Evolutionary conservation across 805 yeast genomes (phyloP).

Genomic region (Yarrowia sp.): DNA sequence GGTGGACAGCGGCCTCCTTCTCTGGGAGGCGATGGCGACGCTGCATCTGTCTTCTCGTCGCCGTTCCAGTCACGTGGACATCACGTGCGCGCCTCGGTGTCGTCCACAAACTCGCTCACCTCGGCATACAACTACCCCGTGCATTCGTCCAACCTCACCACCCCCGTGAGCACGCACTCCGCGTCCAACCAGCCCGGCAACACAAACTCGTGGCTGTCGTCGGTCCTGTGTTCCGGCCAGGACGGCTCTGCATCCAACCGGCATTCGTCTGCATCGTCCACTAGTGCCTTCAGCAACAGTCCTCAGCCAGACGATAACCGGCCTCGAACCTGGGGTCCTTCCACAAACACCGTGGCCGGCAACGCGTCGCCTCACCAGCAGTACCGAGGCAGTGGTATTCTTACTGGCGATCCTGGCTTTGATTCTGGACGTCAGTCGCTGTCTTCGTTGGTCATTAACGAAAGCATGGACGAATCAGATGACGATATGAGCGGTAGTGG

Average conservation of each 20-base stretch:
- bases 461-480: conserved; percentile 24
- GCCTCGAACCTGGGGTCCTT: conserved; percentile 38
- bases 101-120: conserved; percentile 20
- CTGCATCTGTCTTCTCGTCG: conserved; percentile 7
- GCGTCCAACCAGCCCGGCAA: conserved; percentile 25
- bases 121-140: conserved; percentile 23
- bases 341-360: conserved; percentile 29
- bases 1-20: conserved; percentile 17
- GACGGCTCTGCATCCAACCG: conserved; percentile 12
- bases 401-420: conserved; percentile 31
- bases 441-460: conserved; percentile 31
- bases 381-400: conserved; percentile 30
- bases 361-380: conserved; percentile 9
- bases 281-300: conserved; percentile 11
- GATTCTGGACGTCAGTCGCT: conserved; percentile 32
- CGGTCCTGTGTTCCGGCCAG: conserved; percentile 30
- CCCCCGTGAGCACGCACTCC: conserved; percentile 13
- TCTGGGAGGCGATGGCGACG: conserved; percentile 10
- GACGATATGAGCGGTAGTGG: conserved; percentile 18
- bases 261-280: conserved; percentile 14
- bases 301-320: conserved; percentile 33
- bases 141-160: conserved; percentile 25
- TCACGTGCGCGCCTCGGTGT: conserved; percentile 17
- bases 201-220: conserved; percentile 35
- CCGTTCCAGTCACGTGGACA: conserved; percentile 15